phyloP scores from a whole-genome alignment of 208 protist genomes.

The Borovskyia barvae region DNA sequence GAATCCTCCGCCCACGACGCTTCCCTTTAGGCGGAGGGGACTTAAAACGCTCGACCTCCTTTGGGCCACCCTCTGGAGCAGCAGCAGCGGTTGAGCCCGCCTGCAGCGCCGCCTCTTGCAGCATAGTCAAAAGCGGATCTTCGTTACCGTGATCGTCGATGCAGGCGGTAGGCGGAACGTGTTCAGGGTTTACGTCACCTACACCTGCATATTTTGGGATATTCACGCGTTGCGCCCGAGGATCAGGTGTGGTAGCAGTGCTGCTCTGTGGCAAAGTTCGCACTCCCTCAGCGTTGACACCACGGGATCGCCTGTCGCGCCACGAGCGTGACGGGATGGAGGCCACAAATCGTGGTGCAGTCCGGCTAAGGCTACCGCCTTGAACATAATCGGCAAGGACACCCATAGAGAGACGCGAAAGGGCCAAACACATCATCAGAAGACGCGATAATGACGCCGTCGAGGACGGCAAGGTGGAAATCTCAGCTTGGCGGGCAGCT shows the following conservation, averaged over 20 bases:
- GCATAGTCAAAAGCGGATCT: slow-evolving; percentile 33
- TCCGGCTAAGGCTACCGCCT: slow-evolving; percentile 40
- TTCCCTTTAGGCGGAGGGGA: too few relatives aligned
- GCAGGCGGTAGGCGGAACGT: too few relatives aligned
- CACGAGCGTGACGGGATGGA: slow-evolving; percentile 63
- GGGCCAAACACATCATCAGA: slow-evolving; percentile 34
- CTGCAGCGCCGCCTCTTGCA: slow-evolving; percentile 4
- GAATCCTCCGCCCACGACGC: too few relatives aligned
- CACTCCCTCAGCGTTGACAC: too few relatives aligned
- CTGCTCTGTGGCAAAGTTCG: too few relatives aligned
- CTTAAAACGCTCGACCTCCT: too few relatives aligned
- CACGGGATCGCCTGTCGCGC: too few relatives aligned
- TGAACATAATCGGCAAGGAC: slow-evolving; percentile 60
- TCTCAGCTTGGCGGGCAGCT: neutral
- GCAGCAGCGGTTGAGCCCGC: neutral
- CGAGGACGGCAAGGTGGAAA: neutral
- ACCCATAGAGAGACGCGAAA: slow-evolving; percentile 50
- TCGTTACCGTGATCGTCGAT: slow-evolving; percentile 11
- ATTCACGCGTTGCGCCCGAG: too few relatives aligned
- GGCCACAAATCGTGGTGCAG: slow-evolving; percentile 76
- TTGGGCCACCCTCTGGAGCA: too few relatives aligned
- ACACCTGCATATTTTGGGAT: too few relatives aligned
- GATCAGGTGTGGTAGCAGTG: too few relatives aligned
- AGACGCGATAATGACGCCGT: slow-evolving; percentile 15
- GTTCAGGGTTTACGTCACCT: too few relatives aligned